Percentiles rank a stretch among this genome's conserved stretches.
These are phyloP conservation scores for Hemisphaericaspora subhashii DNA, from an alignment of 1,139 yeast species.

Conservation along the genomic window DNA sequence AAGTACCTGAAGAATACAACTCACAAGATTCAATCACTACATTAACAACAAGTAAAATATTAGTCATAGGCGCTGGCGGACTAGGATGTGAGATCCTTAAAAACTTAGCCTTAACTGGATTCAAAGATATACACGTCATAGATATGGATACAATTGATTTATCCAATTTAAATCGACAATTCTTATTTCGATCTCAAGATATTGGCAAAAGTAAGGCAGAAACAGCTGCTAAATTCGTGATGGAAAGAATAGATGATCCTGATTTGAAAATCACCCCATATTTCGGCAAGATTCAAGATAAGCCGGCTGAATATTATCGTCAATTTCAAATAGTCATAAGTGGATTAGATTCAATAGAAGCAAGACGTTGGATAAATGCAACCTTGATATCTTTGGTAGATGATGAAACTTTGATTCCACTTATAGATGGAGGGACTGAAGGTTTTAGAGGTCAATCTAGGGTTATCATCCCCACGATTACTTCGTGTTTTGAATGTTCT, in stretches of 20 bases:
- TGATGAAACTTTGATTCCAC: conserved; percentile 61
- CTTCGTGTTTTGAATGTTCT: conserved; percentile 93
- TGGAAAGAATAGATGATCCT: conserved; percentile 41
- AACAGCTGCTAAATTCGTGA: conserved; percentile 69
- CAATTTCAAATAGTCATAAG: conserved; percentile 76
- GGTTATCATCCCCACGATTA: conserved; percentile 78
- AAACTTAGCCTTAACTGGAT: conserved; percentile 77
- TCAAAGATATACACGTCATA: conserved; percentile 72
- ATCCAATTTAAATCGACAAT: conserved; percentile 88
- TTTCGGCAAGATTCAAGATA: conserved; percentile 72
- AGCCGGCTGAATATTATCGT: conserved; percentile 60
- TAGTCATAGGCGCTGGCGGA: conserved; percentile 91
- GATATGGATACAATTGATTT: conserved; percentile 96
- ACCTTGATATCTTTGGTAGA: conserved; percentile 65
- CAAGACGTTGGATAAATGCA: conserved; percentile 89
- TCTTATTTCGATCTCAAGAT: conserved; percentile 70
- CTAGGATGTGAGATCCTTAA: conserved; percentile 92
- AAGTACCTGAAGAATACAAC: conserved; percentile 38
- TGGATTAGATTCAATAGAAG: conserved; percentile 88
- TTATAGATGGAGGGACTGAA: conserved; percentile 95
- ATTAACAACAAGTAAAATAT: conserved; percentile 35
- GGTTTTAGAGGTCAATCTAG: conserved; percentile 93
- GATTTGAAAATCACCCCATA: conserved; percentile 54
- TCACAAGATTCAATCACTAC: conserved; percentile 25
- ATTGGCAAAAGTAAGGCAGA: conserved; percentile 81